phyloP scores from a whole-genome alignment of 2,329 filamentous ascomycete genomes.

The Balansia obtecta region DNA sequence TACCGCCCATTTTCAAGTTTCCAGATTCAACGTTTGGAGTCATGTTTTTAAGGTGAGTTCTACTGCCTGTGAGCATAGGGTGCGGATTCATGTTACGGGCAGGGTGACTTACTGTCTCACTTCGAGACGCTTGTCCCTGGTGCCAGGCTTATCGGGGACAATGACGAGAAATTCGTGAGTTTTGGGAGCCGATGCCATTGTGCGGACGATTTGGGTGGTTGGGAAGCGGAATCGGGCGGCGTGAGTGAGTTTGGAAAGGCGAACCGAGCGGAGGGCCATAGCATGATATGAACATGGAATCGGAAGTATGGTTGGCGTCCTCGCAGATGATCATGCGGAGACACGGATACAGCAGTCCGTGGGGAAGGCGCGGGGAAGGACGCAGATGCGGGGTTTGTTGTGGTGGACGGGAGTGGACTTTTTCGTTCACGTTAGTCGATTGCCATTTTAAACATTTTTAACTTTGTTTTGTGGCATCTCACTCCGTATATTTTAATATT shows the following conservation, averaged over 20 bases:
- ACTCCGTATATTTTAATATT: too few species aligned
- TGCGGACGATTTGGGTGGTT: slow-evolving; percentile 8
- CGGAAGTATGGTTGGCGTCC: not conserved
- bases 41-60: slow-evolving; percentile 44
- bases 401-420: too few species aligned
- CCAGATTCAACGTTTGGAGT: slow-evolving; percentile 40
- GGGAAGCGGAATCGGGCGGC: slow-evolving; percentile 1
- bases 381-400: not conserved
- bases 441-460: not conserved
- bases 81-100: not conserved
- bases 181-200: slow-evolving; percentile 18
- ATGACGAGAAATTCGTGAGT: slow-evolving; percentile 58
- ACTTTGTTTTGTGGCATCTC: not conserved
- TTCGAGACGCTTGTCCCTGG: slow-evolving; percentile 47
- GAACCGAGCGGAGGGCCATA: slow-evolving; percentile 8
- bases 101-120: slow-evolving; percentile 38
- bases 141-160: slow-evolving; percentile 52
- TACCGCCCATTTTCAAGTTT: slow-evolving; percentile 52
- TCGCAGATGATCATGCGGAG: too few species aligned
- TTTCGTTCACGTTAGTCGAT: too few species aligned
- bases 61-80: slow-evolving; percentile 2
- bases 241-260: not conserved
- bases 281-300: not conserved
- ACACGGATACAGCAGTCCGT: too few species aligned
- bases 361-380: not conserved